Evolutionary conservation across 495 filamentous ascomycete species (phyloP).

Genomic region (Penicillium flavigenum): DNA sequence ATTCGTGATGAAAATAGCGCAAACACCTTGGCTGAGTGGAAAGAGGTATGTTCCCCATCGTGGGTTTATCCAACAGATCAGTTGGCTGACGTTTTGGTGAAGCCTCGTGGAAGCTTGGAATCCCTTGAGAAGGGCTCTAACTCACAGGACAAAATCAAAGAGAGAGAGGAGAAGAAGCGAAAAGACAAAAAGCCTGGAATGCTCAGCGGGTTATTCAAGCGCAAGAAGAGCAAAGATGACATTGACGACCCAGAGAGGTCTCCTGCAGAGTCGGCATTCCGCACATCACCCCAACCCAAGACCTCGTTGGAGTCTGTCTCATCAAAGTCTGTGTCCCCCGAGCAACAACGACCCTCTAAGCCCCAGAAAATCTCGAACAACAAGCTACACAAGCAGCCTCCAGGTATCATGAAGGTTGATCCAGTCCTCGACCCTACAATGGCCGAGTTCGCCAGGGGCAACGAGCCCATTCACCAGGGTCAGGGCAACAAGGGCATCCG

Average conservation of each 20-base stretch:
- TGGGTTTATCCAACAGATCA: slow-evolving; percentile 22
- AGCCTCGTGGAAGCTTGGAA: slow-evolving; percentile 48
- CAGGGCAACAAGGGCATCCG: slow-evolving; percentile 38
- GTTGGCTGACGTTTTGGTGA: slow-evolving; percentile 51
- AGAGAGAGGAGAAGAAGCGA: slow-evolving; percentile 82
- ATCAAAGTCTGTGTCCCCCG: slow-evolving; percentile 37
- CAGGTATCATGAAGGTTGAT: slow-evolving; percentile 12
- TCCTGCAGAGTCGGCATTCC: slow-evolving; percentile 51
- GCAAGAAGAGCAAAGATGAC: slow-evolving; percentile 78
- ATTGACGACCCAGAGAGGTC: slow-evolving; percentile 61
- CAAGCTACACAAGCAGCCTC: slow-evolving; percentile 25
- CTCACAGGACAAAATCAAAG: slow-evolving; percentile 58
- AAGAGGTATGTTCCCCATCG: slow-evolving; percentile 55
- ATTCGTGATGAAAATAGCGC: slow-evolving; percentile 55
- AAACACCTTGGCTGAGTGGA: slow-evolving; percentile 60
- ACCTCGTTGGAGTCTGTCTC: slow-evolving; percentile 50
- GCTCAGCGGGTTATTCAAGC: slow-evolving; percentile 91
- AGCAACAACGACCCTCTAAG: slow-evolving; percentile 24
- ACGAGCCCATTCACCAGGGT: slow-evolving; percentile 14
- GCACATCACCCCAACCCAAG: slow-evolving; percentile 53
- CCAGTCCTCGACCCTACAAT: slow-evolving; percentile 7
- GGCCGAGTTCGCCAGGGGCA: slow-evolving; percentile 20
- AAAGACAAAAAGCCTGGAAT: slow-evolving; percentile 92
- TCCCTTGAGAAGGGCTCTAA: slow-evolving; percentile 51
- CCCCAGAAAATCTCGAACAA: slow-evolving; percentile 5